Base-by-base conservation (phyloP, 306 rosid genomes). In the Crotalaria pallida region DNA sequence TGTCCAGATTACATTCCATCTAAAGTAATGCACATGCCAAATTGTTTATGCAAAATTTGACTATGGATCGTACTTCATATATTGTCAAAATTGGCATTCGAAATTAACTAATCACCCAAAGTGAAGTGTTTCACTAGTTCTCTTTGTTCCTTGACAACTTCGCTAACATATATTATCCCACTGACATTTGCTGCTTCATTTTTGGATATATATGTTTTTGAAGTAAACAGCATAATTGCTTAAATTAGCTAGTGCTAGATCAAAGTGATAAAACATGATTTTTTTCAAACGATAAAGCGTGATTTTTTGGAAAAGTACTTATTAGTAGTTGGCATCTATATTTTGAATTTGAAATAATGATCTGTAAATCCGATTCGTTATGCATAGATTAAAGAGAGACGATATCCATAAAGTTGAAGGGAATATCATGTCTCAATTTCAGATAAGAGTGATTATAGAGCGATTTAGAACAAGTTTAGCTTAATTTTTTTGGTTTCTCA, bases 21-120 rank as follows among this genome's bases (percentile, higher is more conserved):
- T n/a, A 3, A 49, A 50, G 50, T 40, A 69, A 69, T 38, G 40
- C 36, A 44, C 21, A 1, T 3, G 33, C 45, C 53, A 10, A 36
- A 38, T 19, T 50, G 6, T 38, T 67, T 76, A 49, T 50, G 71
- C 55, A 60, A 69, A 16, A 10, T 26, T 59, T 50, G 76, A 60
- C 65, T 52, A 8, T 13, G 13, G 11, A 6, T 47, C 44, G 13
- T 48, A 60, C 60, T 47, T 59, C 17, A 17, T n/a, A 31, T 1
- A 26, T 19, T 16, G 10, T 57, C 29, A 71, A 41, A 43, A 26
- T 8, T 47, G 23, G 50, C 58, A 18, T 22, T 66, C 15, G 26
- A 1, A 41, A 18, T 45, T 18, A 38, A 23, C 12, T 34, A 69
- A 38, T 19, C 44, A 15, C 26, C 13, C 10, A 7, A 34, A 7